Conservation (phyloP, 169 alveolate genomes). For the Plasmodium yoelii region DNA sequence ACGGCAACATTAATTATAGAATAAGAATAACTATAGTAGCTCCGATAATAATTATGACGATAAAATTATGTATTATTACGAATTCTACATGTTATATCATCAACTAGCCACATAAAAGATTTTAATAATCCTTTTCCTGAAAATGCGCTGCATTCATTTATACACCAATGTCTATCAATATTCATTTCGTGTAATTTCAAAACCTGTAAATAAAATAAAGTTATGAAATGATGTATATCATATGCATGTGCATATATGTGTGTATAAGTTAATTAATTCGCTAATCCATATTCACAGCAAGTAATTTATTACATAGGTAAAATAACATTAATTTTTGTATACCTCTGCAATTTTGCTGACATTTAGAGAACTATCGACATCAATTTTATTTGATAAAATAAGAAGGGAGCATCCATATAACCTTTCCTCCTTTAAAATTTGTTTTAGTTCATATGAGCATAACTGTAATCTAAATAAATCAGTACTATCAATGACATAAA, state of each 20-base stretch:
- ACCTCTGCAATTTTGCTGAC: slow-evolving; percentile 76
- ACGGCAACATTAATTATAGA: no score
- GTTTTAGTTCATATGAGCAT: slow-evolving; percentile 95
- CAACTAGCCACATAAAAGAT: slow-evolving; percentile 96
- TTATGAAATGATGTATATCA: not conserved
- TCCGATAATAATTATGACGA: not conserved
- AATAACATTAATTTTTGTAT: slow-evolving; percentile 44
- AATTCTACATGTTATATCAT: slow-evolving; percentile 93
- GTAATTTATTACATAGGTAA: slow-evolving; percentile 95
- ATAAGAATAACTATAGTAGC: no score
- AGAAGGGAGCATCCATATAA: slow-evolving; percentile 89
- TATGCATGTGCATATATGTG: not conserved
- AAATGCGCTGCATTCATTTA: slow-evolving; percentile 93
- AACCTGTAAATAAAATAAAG: slow-evolving; percentile 28
- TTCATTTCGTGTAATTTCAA: slow-evolving; percentile 86
- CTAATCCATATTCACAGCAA: slow-evolving; percentile 95
- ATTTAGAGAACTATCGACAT: slow-evolving; percentile 63
- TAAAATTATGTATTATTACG: slow-evolving; percentile 73
- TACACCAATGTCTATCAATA: slow-evolving; percentile 94
- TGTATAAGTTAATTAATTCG: slow-evolving; percentile 76
- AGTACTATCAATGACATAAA: slow-evolving; percentile 98
- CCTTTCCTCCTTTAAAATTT: slow-evolving; percentile 95
- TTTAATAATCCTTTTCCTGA: slow-evolving; percentile 95
- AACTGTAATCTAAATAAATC: slow-evolving; percentile 95
- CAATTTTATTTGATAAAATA: slow-evolving; percentile 47